Evolutionary conservation across 2,329 filamentous ascomycete species (phyloP).

Genomic region (Microdochium paspali): DNA sequence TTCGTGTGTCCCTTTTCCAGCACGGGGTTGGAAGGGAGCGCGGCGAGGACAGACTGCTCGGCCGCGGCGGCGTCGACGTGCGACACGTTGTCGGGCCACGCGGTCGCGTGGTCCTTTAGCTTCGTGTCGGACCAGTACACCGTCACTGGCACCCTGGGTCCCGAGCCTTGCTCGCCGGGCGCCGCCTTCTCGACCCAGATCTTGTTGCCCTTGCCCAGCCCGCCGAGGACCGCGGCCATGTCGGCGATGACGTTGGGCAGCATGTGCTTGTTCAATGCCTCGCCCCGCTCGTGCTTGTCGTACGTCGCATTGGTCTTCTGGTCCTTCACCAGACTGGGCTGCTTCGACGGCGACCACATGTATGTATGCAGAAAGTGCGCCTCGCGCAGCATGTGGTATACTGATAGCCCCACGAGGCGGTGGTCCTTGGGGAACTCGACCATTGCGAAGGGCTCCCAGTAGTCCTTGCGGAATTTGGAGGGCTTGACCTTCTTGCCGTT

Average conservation of each 20-base stretch:
- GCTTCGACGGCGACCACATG: slow-evolving; percentile 35
- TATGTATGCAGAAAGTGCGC: slow-evolving; percentile 54
- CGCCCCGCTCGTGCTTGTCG: slow-evolving; percentile 34
- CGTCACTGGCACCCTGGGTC: slow-evolving; percentile 26
- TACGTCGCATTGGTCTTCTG: slow-evolving; percentile 22
- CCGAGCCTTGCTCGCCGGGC: slow-evolving; percentile 6
- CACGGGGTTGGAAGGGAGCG: too few species aligned
- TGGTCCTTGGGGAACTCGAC: slow-evolving; percentile 46
- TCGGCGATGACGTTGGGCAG: slow-evolving; percentile 54
- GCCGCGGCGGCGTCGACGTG: slow-evolving; percentile 20
- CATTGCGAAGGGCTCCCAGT: slow-evolving; percentile 53
- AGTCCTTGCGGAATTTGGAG: slow-evolving; percentile 54
- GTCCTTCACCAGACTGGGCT: slow-evolving; percentile 31
- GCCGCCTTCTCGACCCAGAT: slow-evolving; percentile 20
- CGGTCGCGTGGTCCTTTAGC: slow-evolving; percentile 34
- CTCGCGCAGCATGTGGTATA: slow-evolving; percentile 56
- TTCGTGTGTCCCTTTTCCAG: too few species aligned
- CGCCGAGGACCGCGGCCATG: slow-evolving; percentile 47
- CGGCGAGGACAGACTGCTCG: neutral
- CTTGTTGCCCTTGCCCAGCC: slow-evolving; percentile 40
- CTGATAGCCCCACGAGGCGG: slow-evolving; percentile 45
- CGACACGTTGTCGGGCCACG: slow-evolving; percentile 44
- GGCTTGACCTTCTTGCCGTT: slow-evolving; percentile 60
- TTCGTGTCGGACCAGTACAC: slow-evolving; percentile 42
- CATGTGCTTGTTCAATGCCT: slow-evolving; percentile 44